A percentile compares a stretch with the other conserved stretches of the same genome.
phyloP scores from a whole-genome alignment of 345 rosid genomes.

The Rhizophora apiculata region DNA sequence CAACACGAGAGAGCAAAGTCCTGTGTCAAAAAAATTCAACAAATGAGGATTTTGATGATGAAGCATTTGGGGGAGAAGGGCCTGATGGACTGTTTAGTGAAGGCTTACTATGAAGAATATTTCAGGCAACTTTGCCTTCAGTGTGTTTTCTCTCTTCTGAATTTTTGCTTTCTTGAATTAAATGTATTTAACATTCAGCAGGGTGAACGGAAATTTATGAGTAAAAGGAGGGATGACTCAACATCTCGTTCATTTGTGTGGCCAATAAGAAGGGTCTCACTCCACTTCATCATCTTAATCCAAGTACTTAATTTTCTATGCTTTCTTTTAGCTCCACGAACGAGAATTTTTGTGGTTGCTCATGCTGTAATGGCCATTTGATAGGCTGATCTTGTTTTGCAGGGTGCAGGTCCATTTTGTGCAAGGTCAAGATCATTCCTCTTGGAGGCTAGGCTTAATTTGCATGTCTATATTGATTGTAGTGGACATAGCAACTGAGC shows the following conservation, averaged over 20 bases:
- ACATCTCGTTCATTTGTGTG: too few relatives aligned
- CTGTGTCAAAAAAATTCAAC: conserved; percentile 83
- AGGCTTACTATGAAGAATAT: conserved; percentile 39
- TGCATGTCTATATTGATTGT: conserved; percentile 35
- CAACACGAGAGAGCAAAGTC: conserved; percentile 52
- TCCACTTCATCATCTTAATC: too few relatives aligned
- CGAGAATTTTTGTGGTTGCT: too few relatives aligned
- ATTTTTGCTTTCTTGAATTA: neutral
- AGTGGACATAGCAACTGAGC: conserved; percentile 13
- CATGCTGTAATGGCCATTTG: neutral
- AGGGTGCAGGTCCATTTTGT: conserved; percentile 11
- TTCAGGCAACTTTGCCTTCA: conserved; percentile 25
- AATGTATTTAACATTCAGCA: neutral
- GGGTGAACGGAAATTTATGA: neutral
- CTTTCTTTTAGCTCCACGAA: too few relatives aligned
- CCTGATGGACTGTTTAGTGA: conserved; percentile 46
- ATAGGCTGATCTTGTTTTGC: conserved; percentile 18
- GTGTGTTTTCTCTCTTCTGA: neutral
- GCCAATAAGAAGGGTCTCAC: too few relatives aligned
- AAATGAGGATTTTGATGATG: conserved; percentile 84
- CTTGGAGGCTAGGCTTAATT: conserved; percentile 14
- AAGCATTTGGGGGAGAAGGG: conserved; percentile 50
- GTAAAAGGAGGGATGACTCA: too few relatives aligned
- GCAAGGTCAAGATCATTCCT: neutral
- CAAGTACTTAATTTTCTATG: too few relatives aligned